These are phyloP conservation scores for Raddia distichophylla DNA, from an alignment of 176 grass and related monocot species.

Conservation along the genomic window DNA sequence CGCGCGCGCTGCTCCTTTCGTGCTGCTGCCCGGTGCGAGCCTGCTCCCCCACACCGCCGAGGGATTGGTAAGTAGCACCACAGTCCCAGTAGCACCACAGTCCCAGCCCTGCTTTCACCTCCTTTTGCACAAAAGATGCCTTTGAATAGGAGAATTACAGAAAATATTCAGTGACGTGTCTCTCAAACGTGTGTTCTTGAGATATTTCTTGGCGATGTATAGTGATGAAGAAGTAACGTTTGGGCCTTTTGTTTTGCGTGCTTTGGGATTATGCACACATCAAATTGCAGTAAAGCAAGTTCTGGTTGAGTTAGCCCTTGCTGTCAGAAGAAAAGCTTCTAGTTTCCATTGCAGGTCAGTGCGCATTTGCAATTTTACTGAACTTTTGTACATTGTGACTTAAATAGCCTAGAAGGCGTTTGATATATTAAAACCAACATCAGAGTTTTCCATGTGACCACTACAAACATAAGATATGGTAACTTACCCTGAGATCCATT, in stretches of 20 bases:
- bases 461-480: neutral
- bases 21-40: too few relatives aligned
- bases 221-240: neutral
- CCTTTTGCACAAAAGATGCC: neutral
- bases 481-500: neutral
- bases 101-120: neutral
- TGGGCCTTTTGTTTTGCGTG: neutral
- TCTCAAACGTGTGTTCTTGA: neutral
- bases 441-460: neutral
- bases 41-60: too few relatives aligned
- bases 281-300: slow-evolving; percentile 79
- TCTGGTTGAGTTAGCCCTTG: slow-evolving; percentile 68
- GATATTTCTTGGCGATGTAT: neutral
- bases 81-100: neutral
- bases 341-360: slow-evolving; percentile 87
- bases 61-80: too few relatives aligned
- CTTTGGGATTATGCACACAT: neutral
- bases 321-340: slow-evolving; percentile 91
- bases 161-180: neutral
- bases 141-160: neutral
- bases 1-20: too few relatives aligned
- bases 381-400: neutral
- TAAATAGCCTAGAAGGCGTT: too few relatives aligned
- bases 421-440: too few relatives aligned
- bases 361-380: neutral